Evolutionary conservation across 2,329 filamentous ascomycete species (phyloP).

Genomic region (Reticulascus tulasneorum): DNA sequence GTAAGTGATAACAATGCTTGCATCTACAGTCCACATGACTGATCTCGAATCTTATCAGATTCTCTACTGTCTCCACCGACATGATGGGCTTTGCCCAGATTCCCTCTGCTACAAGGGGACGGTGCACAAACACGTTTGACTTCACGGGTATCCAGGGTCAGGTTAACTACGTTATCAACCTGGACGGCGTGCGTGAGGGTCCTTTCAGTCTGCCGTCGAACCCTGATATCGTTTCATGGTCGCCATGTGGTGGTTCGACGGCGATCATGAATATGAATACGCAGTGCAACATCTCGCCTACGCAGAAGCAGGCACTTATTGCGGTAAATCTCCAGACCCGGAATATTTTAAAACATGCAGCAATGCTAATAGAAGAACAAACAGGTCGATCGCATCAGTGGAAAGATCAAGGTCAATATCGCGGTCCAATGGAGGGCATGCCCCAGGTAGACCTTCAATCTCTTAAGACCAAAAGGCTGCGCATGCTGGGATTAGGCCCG

Average conservation of each 20-base stretch:
- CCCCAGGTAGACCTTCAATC: no score
- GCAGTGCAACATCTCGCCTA: conserved; percentile 19
- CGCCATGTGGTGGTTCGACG: conserved; percentile 20
- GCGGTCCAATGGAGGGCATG: conserved; percentile 17
- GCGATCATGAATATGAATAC: conserved; percentile 25
- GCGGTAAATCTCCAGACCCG: conserved; percentile 21
- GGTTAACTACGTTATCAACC: conserved; percentile 15
- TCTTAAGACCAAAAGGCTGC: no score
- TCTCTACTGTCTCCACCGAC: conserved; percentile 20
- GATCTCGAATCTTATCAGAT: conserved; percentile 8
- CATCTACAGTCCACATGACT: not conserved
- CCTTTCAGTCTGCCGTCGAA: conserved; percentile 17
- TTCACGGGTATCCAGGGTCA: conserved; percentile 19
- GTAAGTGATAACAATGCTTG: no score
- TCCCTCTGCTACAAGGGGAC: conserved; percentile 15
- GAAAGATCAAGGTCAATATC: conserved; percentile 21
- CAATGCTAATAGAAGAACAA: not conserved
- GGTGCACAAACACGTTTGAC: conserved; percentile 21
- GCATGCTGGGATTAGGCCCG: no score
- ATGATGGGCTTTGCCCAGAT: conserved; percentile 23
- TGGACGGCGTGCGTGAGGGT: conserved; percentile 17
- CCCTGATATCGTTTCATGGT: conserved; percentile 18
- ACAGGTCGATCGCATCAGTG: conserved; percentile 21
- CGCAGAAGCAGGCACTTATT: conserved; percentile 18
- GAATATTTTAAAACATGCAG: not conserved